These are phyloP conservation scores for Backusella tarrabulga DNA, from an alignment of 192 early-diverging fungal genomes.

Conservation along the genomic window DNA sequence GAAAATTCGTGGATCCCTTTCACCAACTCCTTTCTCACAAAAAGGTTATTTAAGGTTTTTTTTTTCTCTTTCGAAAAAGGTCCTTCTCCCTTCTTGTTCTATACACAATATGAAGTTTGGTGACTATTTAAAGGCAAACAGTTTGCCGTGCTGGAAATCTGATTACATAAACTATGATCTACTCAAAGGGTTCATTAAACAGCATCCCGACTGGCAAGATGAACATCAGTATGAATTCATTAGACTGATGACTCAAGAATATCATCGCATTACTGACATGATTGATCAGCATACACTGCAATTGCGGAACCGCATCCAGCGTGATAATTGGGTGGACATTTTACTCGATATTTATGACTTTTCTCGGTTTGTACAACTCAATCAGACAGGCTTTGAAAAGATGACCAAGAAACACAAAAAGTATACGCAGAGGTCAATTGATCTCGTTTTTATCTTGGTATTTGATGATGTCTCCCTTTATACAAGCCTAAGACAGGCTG, in stretches of 20 bases:
- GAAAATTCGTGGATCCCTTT: neutral
- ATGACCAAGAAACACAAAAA: constrained; percentile 99
- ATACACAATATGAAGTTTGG: neutral
- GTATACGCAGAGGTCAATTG: constrained; percentile 46
- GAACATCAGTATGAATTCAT: neutral
- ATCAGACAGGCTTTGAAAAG: constrained; percentile 80
- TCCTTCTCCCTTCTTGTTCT: neutral
- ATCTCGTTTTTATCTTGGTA: neutral
- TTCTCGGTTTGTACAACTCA: constrained; percentile 71
- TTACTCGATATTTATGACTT: constrained; percentile 74
- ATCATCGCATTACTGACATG: neutral
- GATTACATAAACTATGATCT: neutral
- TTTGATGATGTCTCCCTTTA: neutral
- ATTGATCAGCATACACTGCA: neutral
- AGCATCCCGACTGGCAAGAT: neutral
- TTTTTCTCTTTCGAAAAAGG: too few species aligned
- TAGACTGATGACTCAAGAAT: neutral
- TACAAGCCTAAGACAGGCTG: neutral
- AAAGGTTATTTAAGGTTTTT: neutral
- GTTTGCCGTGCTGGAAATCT: neutral
- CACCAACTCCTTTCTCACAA: neutral
- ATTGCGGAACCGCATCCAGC: constrained; percentile 23
- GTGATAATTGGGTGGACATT: constrained; percentile 59
- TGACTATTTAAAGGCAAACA: neutral
- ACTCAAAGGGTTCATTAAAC: neutral